These are phyloP conservation scores for Calonectria multiphialidica DNA, from an alignment of 2,329 filamentous ascomycete genomes.

Conservation along the genomic window DNA sequence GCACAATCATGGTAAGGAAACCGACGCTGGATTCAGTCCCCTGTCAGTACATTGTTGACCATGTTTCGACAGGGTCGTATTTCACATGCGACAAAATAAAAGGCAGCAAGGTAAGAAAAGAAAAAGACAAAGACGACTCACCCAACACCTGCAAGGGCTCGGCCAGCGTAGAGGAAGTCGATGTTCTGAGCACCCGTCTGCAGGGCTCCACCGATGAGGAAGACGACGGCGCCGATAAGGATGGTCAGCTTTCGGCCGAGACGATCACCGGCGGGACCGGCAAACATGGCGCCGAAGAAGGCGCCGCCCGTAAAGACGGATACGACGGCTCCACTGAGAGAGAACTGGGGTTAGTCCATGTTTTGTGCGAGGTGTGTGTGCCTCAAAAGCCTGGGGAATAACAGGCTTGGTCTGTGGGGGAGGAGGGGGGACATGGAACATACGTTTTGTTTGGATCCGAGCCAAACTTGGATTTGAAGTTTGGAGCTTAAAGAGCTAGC, in stretches of 20 bases:
- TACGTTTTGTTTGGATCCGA: conserved; percentile 52
- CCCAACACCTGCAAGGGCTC: conserved; percentile 75
- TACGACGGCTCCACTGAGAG: conserved; percentile 55
- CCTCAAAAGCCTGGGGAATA: neutral
- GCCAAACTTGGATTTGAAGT: conserved; percentile 56
- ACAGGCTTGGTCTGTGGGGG: neutral
- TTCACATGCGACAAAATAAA: neutral
- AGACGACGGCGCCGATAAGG: conserved; percentile 76
- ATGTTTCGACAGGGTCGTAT: neutral
- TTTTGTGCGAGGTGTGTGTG: neutral
- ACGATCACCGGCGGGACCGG: conserved; percentile 72
- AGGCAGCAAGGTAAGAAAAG: neutral
- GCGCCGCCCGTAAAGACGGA: conserved; percentile 84
- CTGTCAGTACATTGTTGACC: conserved; percentile 2
- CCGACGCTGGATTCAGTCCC: conserved; percentile 54
- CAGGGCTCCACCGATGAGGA: conserved; percentile 77
- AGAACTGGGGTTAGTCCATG: neutral
- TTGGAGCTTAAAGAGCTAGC: conserved; percentile 41
- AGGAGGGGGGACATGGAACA: conserved; percentile 20
- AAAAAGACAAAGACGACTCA: conserved; percentile 32
- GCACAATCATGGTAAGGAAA: conserved; percentile 53
- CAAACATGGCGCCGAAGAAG: conserved; percentile 76
- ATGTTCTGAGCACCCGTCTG: conserved; percentile 75
- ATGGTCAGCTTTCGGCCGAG: conserved; percentile 81
- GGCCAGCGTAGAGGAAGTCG: conserved; percentile 76